A percentile compares a stretch with the other conserved stretches of the same genome.
These are phyloP conservation scores for Cicer yamashitae DNA, from an alignment of 306 rosid genomes.

Conservation along the genomic window DNA sequence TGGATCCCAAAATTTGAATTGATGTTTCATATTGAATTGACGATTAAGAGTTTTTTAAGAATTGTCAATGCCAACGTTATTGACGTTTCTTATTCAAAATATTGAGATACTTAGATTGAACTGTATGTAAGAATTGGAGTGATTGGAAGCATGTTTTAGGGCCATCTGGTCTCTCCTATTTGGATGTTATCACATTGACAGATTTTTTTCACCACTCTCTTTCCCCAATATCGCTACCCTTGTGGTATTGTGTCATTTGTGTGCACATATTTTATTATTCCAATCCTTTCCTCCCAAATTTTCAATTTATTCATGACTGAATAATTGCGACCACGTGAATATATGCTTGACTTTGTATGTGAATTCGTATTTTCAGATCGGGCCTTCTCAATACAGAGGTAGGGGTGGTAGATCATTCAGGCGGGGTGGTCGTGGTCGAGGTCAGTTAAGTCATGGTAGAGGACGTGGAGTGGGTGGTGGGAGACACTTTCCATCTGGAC, in stretches of 20 bases:
- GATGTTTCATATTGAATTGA: neutral
- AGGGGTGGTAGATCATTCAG: conserved; percentile 75
- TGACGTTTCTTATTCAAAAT: conserved; percentile 11
- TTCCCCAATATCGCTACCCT: neutral
- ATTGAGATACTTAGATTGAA: conserved; percentile 12
- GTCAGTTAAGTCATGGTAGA: conserved; percentile 32
- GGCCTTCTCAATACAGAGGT: conserved; percentile 69
- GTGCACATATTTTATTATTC: conserved; percentile 6
- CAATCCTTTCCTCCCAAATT: conserved; percentile 16
- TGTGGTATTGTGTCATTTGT: conserved; percentile 34
- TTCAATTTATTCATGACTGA: conserved; percentile 26
- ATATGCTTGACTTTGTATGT: conserved; percentile 52
- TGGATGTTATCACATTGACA: conserved; percentile 21
- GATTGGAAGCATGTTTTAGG: conserved; percentile 42
- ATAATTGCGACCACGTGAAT: conserved; percentile 42
- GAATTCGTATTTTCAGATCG: conserved; percentile 66
- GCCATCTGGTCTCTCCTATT: conserved; percentile 10
- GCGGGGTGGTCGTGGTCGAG: conserved; percentile 65
- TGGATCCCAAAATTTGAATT: too few species aligned
- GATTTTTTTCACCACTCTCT: neutral
- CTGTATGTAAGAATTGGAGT: conserved; percentile 16
- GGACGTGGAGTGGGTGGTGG: conserved; percentile 72
- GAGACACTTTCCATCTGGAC: conserved; percentile 60
- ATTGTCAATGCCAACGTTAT: conserved; percentile 17
- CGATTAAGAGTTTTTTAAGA: conserved; percentile 10